These are phyloP conservation scores for Stevia rebaudiana DNA, from an alignment of 140 eudicot species.

Conservation along the genomic window DNA sequence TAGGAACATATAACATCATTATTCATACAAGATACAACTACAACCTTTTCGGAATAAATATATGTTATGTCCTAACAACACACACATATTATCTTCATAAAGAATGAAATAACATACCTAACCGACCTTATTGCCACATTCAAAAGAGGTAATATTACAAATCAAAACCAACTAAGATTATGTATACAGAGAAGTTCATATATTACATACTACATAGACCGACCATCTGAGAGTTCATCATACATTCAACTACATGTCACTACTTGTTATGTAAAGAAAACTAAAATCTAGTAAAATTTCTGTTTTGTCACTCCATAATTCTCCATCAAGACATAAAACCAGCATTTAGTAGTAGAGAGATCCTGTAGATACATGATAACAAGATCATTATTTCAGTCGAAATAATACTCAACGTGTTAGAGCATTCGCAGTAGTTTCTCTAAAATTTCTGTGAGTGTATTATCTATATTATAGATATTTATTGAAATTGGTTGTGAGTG, in stretches of 20 bases:
- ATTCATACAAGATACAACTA: slow-evolving; percentile 2
- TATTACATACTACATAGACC: slow-evolving; percentile 11
- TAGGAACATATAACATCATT: slow-evolving; percentile 21
- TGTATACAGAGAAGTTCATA: slow-evolving; percentile 9
- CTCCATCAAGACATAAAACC: not conserved
- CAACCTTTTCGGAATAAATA: slow-evolving; percentile 12
- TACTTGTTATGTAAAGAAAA: not conserved
- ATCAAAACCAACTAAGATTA: slow-evolving; percentile 18
- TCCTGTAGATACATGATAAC: slow-evolving; percentile 39
- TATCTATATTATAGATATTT: too few species aligned
- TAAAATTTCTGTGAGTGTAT: too few species aligned
- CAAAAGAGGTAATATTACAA: slow-evolving; percentile 2
- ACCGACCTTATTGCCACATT: not conserved
- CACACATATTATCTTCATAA: slow-evolving; percentile 9
- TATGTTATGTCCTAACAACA: slow-evolving; percentile 10
- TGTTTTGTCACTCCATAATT: slow-evolving; percentile 4
- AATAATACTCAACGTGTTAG: not conserved
- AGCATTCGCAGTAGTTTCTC: too few species aligned
- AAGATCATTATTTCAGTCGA: not conserved
- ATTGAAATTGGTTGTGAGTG: too few species aligned
- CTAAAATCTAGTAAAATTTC: slow-evolving; percentile 8
- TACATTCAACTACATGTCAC: not conserved
- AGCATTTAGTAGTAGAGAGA: slow-evolving; percentile 62
- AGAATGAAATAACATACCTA: slow-evolving; percentile 10
- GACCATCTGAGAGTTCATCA: slow-evolving; percentile 2